Conservation (phyloP, 257 asterid genomes). For the Jacaranda mimosifolia region DNA sequence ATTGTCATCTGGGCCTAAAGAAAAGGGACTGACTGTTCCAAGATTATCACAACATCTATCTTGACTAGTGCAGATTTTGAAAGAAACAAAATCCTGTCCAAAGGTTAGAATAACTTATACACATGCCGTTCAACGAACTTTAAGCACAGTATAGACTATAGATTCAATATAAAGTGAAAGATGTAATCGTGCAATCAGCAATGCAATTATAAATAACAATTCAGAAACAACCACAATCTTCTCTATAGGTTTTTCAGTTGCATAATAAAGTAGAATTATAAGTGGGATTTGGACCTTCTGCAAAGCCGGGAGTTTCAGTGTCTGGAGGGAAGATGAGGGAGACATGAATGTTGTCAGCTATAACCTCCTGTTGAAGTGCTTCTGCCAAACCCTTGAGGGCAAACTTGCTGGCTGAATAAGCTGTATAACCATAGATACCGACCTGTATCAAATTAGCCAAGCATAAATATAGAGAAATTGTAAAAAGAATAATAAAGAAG, state of each 20-base stretch:
- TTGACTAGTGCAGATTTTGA: neutral
- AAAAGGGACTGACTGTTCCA: too few species aligned
- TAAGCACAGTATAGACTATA: too few species aligned
- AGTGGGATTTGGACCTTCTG: conserved; percentile 55
- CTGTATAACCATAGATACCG: conserved; percentile 83
- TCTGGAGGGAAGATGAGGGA: conserved; percentile 86
- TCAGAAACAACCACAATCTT: too few species aligned
- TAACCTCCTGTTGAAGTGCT: conserved; percentile 80
- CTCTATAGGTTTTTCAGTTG: neutral
- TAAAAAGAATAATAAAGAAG: neutral
- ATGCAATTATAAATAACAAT: too few species aligned
- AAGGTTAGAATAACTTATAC: too few species aligned
- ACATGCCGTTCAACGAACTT: too few species aligned
- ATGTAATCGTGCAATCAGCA: neutral
- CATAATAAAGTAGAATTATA: neutral
- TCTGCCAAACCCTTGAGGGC: conserved; percentile 87
- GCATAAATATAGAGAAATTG: neutral
- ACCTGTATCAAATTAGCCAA: conserved; percentile 49
- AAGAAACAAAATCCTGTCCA: too few species aligned
- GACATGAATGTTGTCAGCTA: conserved; percentile 70
- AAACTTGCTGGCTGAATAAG: conserved; percentile 83
- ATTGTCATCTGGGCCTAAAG: too few species aligned
- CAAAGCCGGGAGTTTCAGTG: conserved; percentile 80
- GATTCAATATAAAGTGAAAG: neutral
- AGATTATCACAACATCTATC: too few species aligned